Evolutionary conservation across 2,329 filamentous ascomycete genomes (phyloP), one percentile per base, ranked within the genome.

Genomic region (Botryotinia convoluta): DNA sequence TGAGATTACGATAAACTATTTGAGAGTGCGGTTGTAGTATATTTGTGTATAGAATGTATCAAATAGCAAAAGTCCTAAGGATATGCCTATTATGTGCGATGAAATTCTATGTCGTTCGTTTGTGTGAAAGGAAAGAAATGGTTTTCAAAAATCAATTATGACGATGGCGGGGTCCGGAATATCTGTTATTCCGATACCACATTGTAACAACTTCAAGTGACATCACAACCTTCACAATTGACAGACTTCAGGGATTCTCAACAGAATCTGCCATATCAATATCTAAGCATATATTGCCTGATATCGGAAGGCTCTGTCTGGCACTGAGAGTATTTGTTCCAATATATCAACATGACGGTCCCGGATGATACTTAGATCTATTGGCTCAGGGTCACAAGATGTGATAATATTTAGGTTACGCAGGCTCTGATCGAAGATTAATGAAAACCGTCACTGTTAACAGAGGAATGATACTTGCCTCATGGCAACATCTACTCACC

Each of bases 161-260:
- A 71, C 69, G 69, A 64, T 64, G 59, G 44, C 69, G 44, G 59
- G 57, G 44, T 71, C 44, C 42, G 69, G 69, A 64, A 42, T 14
- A 64, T 64, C n/a, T 32, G 14, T 71, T 71, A 16, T 39, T 64
- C 69, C 69, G 69, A 42, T 8, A 37, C 8, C 14, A 22, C 16
- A 20, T 8, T 35, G 1, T 6, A 22, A 51, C 51, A 29, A 57
- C 45, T 10, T 45, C 54, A 18, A 42, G 45, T 54, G 64, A 54
- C 35, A 68, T 67, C 45, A 57, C 45, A 54, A 61, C 29, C 59
- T 42, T 64, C 44, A 64, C 42, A 32, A 29, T 22, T 39, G 9
- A 54, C 22, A 37, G 12, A 12, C 69, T 39, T 42, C 32, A 54
- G 26, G 5, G 20, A 57, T 20, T 18, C 51, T 54, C 32, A 42